Percentiles rank a stretch among this genome's conserved stretches.
These are phyloP conservation scores for Tolypocladium endophyticum DNA, from an alignment of 2,329 filamentous ascomycete genomes.

Conservation along the genomic window DNA sequence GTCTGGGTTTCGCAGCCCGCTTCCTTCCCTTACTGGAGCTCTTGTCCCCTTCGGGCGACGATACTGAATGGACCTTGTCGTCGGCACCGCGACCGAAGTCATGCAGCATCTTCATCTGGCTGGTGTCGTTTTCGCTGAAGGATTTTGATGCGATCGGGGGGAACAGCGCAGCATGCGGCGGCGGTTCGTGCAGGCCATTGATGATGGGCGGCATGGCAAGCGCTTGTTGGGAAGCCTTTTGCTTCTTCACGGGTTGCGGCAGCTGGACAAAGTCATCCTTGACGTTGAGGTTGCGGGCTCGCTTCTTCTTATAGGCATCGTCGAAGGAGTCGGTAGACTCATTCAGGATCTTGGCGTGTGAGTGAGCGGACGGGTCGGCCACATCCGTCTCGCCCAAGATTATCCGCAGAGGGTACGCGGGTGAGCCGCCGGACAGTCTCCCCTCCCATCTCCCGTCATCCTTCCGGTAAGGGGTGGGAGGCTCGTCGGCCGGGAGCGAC, in stretches of 20 bases:
- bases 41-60: conserved; percentile 21
- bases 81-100: conserved; percentile 27
- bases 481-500: conserved; percentile 11
- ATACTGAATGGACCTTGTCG: conserved; percentile 9
- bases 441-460: conserved; percentile 12
- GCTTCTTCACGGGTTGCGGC: conserved; percentile 54
- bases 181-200: conserved; percentile 52
- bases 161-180: conserved; percentile 50
- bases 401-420: conserved; percentile 26
- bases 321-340: conserved; percentile 32
- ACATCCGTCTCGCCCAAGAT: conserved; percentile 28
- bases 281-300: conserved; percentile 32
- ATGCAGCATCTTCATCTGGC: conserved; percentile 29
- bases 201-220: conserved; percentile 53
- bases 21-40: conserved; percentile 32
- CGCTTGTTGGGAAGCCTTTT: conserved; percentile 45
- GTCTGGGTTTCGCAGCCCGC: conserved; percentile 44
- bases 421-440: conserved; percentile 11
- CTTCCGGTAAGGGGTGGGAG: conserved; percentile 9
- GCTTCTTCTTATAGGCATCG: conserved; percentile 42
- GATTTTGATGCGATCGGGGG: conserved; percentile 50
- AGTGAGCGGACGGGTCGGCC: conserved; percentile 26
- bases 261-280: conserved; percentile 56
- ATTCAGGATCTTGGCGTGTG: conserved; percentile 35
- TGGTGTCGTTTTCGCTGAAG: conserved; percentile 37